A percentile compares a stretch with the other conserved stretches of the same genome.
These are phyloP conservation scores for Teunomyces kruisii DNA, from an alignment of 805 yeast genomes.

Conservation along the genomic window DNA sequence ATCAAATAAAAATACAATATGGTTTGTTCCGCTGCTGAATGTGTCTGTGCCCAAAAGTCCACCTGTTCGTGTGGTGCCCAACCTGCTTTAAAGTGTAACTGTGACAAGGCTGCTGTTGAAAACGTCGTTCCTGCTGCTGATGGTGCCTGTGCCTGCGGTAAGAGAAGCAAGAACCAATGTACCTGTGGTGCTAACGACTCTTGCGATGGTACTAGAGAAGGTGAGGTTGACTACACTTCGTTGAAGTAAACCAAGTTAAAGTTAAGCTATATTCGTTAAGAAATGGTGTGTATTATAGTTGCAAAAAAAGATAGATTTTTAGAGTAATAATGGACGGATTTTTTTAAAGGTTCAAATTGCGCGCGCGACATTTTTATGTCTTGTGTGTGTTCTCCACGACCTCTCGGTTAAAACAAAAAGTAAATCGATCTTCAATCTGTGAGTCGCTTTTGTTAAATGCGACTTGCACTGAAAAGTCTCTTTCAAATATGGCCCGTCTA, in stretches of 20 bases:
- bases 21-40: conserved; percentile 22
- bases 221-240: conserved; percentile 60
- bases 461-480: too few species aligned
- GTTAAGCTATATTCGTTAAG: too few species aligned
- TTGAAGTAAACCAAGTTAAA: conserved; percentile 12
- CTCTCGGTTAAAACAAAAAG: neutral
- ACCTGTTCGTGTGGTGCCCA: conserved; percentile 63
- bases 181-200: conserved; percentile 51
- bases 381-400: too few species aligned
- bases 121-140: conserved; percentile 45
- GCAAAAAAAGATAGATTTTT: too few species aligned
- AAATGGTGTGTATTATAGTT: neutral
- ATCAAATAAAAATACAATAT: conserved; percentile 1
- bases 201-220: conserved; percentile 41
- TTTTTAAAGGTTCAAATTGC: neutral
- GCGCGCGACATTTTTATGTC: neutral
- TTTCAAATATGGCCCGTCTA: conserved; percentile 30
- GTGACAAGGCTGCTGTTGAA: conserved; percentile 52
- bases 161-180: conserved; percentile 52
- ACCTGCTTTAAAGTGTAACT: conserved; percentile 59
- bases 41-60: conserved; percentile 62
- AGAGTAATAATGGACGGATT: too few species aligned
- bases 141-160: conserved; percentile 57
- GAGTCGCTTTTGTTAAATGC: neutral
- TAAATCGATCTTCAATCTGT: neutral